Evolutionary conservation across 2,329 filamentous ascomycete genomes (phyloP).

Genomic region (Claviceps purpurea): DNA sequence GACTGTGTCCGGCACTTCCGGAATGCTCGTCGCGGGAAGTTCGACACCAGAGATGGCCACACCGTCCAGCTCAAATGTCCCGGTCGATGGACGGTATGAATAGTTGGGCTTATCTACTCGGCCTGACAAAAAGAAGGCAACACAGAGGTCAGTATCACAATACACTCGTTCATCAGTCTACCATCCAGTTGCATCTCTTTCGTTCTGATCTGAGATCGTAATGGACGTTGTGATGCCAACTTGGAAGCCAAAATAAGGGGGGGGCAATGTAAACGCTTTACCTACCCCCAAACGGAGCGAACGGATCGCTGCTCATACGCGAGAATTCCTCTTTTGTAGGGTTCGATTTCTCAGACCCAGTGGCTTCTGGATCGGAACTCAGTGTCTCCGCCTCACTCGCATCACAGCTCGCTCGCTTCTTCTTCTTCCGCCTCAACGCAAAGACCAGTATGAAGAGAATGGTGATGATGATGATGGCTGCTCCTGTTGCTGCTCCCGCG

Average conservation of each 20-base stretch:
- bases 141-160: neutral
- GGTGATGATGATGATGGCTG: constrained; percentile 12
- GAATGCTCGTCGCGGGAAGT: constrained; percentile 16
- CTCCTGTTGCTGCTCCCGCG: constrained; percentile 20
- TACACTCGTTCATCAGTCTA: neutral
- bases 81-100: constrained; percentile 13
- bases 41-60: constrained; percentile 18
- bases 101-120: constrained; percentile 19
- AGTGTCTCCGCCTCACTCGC: constrained; percentile 6
- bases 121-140: constrained; percentile 12
- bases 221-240: no score
- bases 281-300: constrained; percentile 32
- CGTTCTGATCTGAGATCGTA: no score
- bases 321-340: constrained; percentile 12
- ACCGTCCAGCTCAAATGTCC: constrained; percentile 26
- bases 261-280: neutral
- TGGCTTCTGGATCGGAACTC: neutral
- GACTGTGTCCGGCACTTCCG: neutral
- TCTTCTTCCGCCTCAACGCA: constrained; percentile 9
- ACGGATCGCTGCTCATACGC: constrained; percentile 18
- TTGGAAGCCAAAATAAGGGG: no score
- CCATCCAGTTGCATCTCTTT: neutral
- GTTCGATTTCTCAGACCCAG: constrained; percentile 1
- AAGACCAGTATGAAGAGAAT: constrained; percentile 13
- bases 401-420: constrained; percentile 2